A percentile compares a stretch with the other conserved stretches of the same genome.
Conservation (phyloP, 768 basidiomycete species). For the Tulasnella sp. region DNA sequence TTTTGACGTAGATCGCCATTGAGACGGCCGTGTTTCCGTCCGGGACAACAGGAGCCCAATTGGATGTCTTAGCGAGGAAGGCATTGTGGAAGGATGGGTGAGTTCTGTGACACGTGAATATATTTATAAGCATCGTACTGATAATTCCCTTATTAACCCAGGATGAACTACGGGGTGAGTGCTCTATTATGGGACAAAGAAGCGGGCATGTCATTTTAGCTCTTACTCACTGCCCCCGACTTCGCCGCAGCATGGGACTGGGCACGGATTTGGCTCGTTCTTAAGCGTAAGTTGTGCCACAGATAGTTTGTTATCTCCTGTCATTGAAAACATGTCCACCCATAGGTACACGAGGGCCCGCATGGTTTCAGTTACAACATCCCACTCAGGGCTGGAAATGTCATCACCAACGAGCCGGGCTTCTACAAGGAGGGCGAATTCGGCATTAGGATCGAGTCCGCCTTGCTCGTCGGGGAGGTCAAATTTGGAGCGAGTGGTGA, state of each 20-base stretch:
- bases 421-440: constrained; percentile 74
- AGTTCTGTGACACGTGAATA: background rate
- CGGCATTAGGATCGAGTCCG: constrained; percentile 90
- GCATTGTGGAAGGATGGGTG: constrained; percentile 75
- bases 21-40: constrained; percentile 84
- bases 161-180: constrained; percentile 26
- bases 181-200: too few species aligned
- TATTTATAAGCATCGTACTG: background rate
- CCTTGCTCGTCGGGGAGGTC: constrained; percentile 60
- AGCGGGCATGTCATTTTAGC: background rate
- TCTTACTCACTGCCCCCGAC: background rate
- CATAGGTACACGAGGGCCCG: constrained; percentile 55
- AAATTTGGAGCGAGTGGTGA: constrained; percentile 2
- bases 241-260: constrained; percentile 64
- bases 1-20: constrained; percentile 53
- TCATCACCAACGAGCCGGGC: constrained; percentile 91
- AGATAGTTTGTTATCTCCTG: background rate
- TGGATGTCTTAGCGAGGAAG: constrained; percentile 84
- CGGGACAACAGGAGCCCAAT: constrained; percentile 70
- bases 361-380: constrained; percentile 62
- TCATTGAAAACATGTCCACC: constrained; percentile 31
- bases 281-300: constrained; percentile 30
- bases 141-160: constrained; percentile 6
- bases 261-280: constrained; percentile 83
- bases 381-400: constrained; percentile 72